Base-by-base conservation (phyloP, 306 rosid genomes). In the Boehmeria nivea region DNA sequence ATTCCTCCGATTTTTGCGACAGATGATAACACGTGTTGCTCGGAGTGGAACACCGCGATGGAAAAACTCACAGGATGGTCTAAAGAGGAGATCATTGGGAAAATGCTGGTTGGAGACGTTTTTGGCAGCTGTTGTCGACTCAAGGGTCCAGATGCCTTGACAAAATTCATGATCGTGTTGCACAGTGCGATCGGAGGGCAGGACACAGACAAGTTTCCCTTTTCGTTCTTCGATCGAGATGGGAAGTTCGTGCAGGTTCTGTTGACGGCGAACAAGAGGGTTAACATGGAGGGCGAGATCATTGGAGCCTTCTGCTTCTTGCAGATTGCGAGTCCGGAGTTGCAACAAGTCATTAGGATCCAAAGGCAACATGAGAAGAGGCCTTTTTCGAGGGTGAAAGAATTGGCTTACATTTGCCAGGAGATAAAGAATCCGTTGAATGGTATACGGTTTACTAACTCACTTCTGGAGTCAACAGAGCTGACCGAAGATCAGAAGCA, bases 1-100 rank as follows among this genome's bases (percentile, higher is more conserved):
- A 93, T 93, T 80, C 99, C 99, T 34, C 99, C 99, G 60, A 87
- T 93, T 70, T 93, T 93, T 76, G 99, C 99, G 17, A 85, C 88
- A 10, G 99, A 93, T 71, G 99, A 85, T 56, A 87, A 87, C 75
- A 83, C 95, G 6, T 85, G 87, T 74, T 93, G 99, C 80, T 88
- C 83, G 38, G 99, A 93, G 78, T 93, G 99, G 99, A 93, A 93
- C 72, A 68, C 80, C 57, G 99, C 99, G 66, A 88, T 88, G 88
- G 99, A 81, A 72, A 88, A 88, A 27, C 96, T 93, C 69, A 85
- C 95, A 12, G 96, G 96, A 59, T 93, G 95, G 95, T 60, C 83
- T 57, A 82, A 61, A 58, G 79, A 54, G 20, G 99, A 88, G 1
- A 57, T 88, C 46, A 55, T 87, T 33, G 99, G 95, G 38, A 93